These are phyloP conservation scores for Colletotrichum theobromicola DNA, from an alignment of 2,329 filamentous ascomycete species.

Conservation along the genomic window DNA sequence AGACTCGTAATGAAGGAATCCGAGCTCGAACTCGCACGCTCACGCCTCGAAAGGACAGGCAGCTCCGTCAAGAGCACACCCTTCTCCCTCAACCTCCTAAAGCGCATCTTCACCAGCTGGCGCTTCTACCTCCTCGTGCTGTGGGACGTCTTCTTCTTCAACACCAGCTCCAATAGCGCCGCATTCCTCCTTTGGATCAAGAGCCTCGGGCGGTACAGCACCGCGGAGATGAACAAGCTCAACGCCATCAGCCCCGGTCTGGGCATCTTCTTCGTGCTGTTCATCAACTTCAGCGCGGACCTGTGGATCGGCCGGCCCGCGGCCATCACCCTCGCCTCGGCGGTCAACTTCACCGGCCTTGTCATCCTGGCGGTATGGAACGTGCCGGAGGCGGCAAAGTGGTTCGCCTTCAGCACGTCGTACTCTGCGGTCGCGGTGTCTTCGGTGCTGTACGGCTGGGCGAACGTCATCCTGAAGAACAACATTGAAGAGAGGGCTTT, in stretches of 20 bases:
- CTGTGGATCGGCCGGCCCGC: conserved; percentile 57
- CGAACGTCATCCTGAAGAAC: conserved; percentile 53
- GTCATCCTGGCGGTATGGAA: conserved; percentile 60
- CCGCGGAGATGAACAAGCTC: conserved; percentile 53
- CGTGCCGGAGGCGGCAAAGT: conserved; percentile 57
- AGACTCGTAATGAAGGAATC: conserved; percentile 46
- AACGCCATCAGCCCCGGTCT: conserved; percentile 57
- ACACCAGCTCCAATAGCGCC: conserved; percentile 48
- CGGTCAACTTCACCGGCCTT: conserved; percentile 57
- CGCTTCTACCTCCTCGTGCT: conserved; percentile 57
- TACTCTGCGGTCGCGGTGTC: conserved; percentile 57
- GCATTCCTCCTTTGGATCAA: conserved; percentile 63
- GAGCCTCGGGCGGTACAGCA: conserved; percentile 52
- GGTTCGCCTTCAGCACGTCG: conserved; percentile 56
- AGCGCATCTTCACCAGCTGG: conserved; percentile 41
- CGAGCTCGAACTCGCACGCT: conserved; percentile 50
- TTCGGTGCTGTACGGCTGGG: conserved; percentile 61
- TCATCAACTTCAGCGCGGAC: conserved; percentile 61
- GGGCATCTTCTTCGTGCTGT: conserved; percentile 61
- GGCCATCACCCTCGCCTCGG: conserved; percentile 57
- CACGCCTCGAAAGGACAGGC: conserved; percentile 41
- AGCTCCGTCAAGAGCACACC: conserved; percentile 44
- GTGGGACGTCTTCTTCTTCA: conserved; percentile 63
- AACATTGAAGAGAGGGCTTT: conserved; percentile 53
- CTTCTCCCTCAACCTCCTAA: conserved; percentile 34